Percentiles rank a stretch among this genome's conserved stretches.
Conservation (phyloP, 139 green algal genomes). For the Picochlorum sp. region DNA sequence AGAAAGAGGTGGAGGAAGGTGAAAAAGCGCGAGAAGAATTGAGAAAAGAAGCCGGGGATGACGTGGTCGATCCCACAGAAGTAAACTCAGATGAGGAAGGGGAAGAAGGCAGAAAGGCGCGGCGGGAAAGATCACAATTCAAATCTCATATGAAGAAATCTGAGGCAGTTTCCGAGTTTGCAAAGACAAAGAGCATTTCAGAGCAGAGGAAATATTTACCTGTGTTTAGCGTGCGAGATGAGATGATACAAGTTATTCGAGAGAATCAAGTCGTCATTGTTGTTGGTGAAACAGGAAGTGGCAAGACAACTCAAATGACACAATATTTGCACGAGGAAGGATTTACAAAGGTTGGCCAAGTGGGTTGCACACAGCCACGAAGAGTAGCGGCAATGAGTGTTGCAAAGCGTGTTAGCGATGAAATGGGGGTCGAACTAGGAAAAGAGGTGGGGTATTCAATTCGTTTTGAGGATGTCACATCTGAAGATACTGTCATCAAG, state of each 20-base stretch:
- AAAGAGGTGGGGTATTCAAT: constrained; percentile 88
- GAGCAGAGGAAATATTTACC: constrained; percentile 86
- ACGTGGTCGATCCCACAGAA: constrained; percentile 28
- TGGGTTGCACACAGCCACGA: constrained; percentile 94
- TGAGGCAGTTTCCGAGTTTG: constrained; percentile 77
- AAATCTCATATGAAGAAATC: constrained; percentile 76
- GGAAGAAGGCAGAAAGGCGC: constrained; percentile 33
- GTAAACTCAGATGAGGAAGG: constrained; percentile 13
- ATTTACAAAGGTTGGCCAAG: constrained; percentile 71
- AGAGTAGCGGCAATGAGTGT: constrained; percentile 95
- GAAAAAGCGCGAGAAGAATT: constrained; percentile 36
- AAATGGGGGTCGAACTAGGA: constrained; percentile 37
- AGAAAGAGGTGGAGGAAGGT: constrained; percentile 64
- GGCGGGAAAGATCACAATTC: constrained; percentile 57
- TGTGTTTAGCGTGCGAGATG: constrained; percentile 77
- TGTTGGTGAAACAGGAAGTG: constrained; percentile 93
- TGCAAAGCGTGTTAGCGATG: constrained; percentile 81
- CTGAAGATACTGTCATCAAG: constrained; percentile 72
- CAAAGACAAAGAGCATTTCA: constrained; percentile 74
- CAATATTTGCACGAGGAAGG: constrained; percentile 94
- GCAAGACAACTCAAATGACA: constrained; percentile 96
- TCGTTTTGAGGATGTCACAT: constrained; percentile 97
- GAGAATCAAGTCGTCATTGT: constrained; percentile 80
- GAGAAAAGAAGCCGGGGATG: constrained; percentile 26
- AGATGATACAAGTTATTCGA: constrained; percentile 61